Conservation (phyloP, 495 filamentous ascomycete genomes). For the Hyphodiscus hymeniophilus region DNA sequence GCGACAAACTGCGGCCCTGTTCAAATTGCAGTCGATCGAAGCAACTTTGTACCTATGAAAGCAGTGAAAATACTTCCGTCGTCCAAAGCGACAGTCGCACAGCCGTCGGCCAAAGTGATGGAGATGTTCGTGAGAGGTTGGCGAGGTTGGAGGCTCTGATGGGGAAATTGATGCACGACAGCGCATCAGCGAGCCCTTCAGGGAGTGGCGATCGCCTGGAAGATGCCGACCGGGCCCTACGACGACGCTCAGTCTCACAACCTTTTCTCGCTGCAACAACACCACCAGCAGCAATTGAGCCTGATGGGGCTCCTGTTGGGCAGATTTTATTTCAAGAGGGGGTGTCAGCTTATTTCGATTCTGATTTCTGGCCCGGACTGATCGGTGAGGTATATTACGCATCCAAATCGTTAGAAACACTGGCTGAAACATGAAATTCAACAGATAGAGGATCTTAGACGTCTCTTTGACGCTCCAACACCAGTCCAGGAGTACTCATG, state of each 20-base stretch:
- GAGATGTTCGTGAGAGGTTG: conserved; percentile 7
- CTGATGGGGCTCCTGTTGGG: background rate
- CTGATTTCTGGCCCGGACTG: conserved; percentile 11
- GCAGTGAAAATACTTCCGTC: background rate
- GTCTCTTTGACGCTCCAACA: conserved; percentile 5
- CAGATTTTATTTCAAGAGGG: conserved; percentile 14
- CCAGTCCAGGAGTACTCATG: background rate
- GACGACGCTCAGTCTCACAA: background rate
- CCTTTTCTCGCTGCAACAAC: background rate
- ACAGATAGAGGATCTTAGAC: conserved; percentile 13
- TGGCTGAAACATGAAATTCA: background rate
- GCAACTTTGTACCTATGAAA: conserved; percentile 12
- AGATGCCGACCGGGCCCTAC: background rate
- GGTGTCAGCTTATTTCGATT: conserved; percentile 9
- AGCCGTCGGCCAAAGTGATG: background rate
- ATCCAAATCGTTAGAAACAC: background rate
- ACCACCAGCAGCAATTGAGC: background rate
- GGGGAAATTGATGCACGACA: conserved; percentile 2
- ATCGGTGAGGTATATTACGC: conserved; percentile 11
- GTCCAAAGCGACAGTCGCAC: background rate
- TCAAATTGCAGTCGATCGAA: conserved; percentile 22
- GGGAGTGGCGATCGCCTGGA: background rate
- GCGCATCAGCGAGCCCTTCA: background rate
- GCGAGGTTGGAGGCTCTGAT: conserved; percentile 8
- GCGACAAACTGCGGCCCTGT: conserved; percentile 25